These are phyloP conservation scores for Pezicula radicicola DNA, from an alignment of 2,329 filamentous ascomycete species.

Conservation along the genomic window DNA sequence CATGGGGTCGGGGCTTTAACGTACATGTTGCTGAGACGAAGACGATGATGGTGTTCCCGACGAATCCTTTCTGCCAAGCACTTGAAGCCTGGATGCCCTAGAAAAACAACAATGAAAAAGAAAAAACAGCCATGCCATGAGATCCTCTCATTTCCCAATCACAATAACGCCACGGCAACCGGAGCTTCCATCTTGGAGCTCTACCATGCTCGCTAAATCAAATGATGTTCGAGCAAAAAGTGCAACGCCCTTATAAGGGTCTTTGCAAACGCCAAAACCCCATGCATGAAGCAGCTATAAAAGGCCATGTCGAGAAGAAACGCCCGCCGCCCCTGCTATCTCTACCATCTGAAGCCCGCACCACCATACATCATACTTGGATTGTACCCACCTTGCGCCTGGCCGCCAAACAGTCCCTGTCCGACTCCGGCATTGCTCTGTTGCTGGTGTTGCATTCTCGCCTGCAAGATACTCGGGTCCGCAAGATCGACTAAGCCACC, in stretches of 20 bases:
- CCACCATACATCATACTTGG: conserved; percentile 77
- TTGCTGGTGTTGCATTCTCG: conserved; percentile 87
- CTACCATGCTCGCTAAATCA: conserved; percentile 46
- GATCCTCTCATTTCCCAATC: conserved; percentile 22
- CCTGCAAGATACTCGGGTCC: conserved; percentile 99
- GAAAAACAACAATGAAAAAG: conserved; percentile 19
- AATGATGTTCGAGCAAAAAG: conserved; percentile 29
- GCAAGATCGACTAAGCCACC: conserved; percentile 99
- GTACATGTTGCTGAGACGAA: conserved; percentile 61
- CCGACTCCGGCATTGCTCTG: conserved; percentile 80
- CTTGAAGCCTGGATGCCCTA: conserved; percentile 18
- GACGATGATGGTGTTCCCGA: conserved; percentile 70
- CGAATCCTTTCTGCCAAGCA: conserved; percentile 20
- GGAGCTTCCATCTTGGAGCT: conserved; percentile 33
- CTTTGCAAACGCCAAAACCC: conserved; percentile 24
- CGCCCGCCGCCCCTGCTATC: conserved; percentile 14
- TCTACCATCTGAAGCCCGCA: conserved; percentile 68
- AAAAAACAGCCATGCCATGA: conserved; percentile 22
- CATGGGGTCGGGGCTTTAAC: conserved; percentile 51
- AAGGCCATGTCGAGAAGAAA: conserved; percentile 17
- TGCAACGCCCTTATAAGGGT: conserved; percentile 24
- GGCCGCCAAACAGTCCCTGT: conserved; percentile 86
- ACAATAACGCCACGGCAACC: conserved; percentile 30
- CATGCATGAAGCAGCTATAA: conserved; percentile 26
- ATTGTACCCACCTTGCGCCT: conserved; percentile 94